Evolutionary conservation across 768 basidiomycete genomes (phyloP), one percentile per base, ranked within the genome.

Genomic region (Chalciporus pseudorubinellus): DNA sequence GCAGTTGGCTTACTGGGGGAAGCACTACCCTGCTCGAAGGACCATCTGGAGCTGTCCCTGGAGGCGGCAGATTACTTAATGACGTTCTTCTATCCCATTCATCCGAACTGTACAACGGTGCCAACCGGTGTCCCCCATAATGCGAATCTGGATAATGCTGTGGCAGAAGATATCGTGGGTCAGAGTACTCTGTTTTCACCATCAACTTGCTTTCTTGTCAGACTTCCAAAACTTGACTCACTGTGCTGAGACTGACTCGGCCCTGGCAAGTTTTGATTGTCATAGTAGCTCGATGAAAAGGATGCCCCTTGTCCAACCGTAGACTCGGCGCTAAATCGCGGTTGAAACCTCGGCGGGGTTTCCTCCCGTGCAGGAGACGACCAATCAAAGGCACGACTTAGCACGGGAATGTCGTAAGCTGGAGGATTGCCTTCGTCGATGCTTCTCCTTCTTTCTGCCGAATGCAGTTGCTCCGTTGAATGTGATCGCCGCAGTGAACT

Each of bases 401-500:
- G 41, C 43, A 57, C 16, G 2, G 58, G 54, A 16, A 56, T 40
- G 39, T 55, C 66, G 56, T 59, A 52, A 33, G 34, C 36, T 8
- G 42, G 18, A 18, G 50, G 46, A 21, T 44, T 24, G 46, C 51
- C 57, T 29, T 60, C 56, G n/a, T 59, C 56, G 19, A 33, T 57
- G 28, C 54, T 64, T 57, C 57, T 44, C 13, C 58, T 50, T 56
- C 57, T 51, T 41, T 56, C 56, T 38, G 33, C 16, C 16, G 44
- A 11, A 48, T 18, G 47, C 19, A 26, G 38, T 31, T 43, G 26
- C n/a, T 56, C 65, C 24, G 48, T n/a, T 28, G 55, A 28, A 20
- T 58, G 58, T 29, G 34, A 49, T 33, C 55, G 66, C 52, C 61
- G 56, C 53, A 73, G 65, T n/a, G 77, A 76, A 24, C 71, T 73